These are phyloP conservation scores for Lachancea waltii DNA, from an alignment of 805 yeast species.

Conservation along the genomic window DNA sequence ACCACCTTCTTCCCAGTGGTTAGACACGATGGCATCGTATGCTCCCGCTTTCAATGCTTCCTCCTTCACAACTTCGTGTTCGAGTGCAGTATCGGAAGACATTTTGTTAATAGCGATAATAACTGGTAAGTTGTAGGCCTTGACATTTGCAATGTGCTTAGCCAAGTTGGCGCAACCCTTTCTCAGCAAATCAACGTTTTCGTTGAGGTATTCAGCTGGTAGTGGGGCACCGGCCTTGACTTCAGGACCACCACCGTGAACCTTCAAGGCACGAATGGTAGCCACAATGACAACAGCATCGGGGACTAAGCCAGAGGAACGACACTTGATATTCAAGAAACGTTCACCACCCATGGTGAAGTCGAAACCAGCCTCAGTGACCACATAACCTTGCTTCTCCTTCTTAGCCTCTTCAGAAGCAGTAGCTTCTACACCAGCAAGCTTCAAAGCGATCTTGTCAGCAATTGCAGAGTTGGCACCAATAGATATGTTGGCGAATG, in stretches of 20 bases:
- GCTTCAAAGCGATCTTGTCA: conserved; percentile 72
- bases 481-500: conserved; percentile 80
- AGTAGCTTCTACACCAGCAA: conserved; percentile 59
- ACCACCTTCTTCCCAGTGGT: conserved; percentile 89
- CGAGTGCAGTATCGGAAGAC: conserved; percentile 64
- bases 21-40: conserved; percentile 66
- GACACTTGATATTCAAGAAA: conserved; percentile 73
- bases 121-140: conserved; percentile 66
- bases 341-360: conserved; percentile 92
- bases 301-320: conserved; percentile 73
- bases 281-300: conserved; percentile 78
- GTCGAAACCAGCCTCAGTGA: conserved; percentile 85
- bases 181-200: conserved; percentile 60
- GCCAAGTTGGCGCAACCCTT: conserved; percentile 70
- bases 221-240: conserved; percentile 79
- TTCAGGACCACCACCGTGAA: conserved; percentile 86
- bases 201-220: conserved; percentile 66
- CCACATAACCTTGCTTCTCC: conserved; percentile 64
- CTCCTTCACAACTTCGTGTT: conserved; percentile 60
- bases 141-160: conserved; percentile 71
- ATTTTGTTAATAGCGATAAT: conserved; percentile 78
- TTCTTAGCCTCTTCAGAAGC: conserved; percentile 38
- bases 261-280: conserved; percentile 75
- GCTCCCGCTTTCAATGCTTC: conserved; percentile 76
- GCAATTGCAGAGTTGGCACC: conserved; percentile 83